A percentile compares a stretch with the other conserved stretches of the same genome.
Conservation (phyloP, 2,329 filamentous ascomycete species). For the Thielaviopsis populi region DNA sequence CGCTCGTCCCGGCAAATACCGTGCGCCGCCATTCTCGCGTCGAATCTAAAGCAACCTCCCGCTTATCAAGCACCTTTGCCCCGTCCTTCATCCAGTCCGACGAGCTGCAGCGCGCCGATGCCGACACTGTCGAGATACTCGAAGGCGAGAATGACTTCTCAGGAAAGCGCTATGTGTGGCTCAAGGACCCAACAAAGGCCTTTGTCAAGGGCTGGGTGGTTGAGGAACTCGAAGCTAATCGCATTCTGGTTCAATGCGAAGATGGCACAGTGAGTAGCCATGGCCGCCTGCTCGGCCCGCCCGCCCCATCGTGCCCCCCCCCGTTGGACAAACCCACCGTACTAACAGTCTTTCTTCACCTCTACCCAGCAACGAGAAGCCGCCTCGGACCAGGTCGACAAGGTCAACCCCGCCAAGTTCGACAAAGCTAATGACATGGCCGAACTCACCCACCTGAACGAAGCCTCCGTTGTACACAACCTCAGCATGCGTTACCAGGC, state of each 20-base stretch:
- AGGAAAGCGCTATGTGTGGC: conserved; percentile 95
- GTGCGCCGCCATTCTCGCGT: conserved; percentile 30
- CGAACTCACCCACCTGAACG: conserved; percentile 92
- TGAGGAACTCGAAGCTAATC: conserved; percentile 56
- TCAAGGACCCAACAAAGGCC: conserved; percentile 71
- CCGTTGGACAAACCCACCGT: neutral
- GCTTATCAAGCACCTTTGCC: conserved; percentile 71
- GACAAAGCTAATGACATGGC: conserved; percentile 99
- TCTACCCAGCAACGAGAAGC: conserved; percentile 62
- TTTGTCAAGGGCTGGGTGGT: conserved; percentile 90
- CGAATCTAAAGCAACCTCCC: conserved; percentile 50
- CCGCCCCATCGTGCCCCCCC: neutral
- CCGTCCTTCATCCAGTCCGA: conserved; percentile 91
- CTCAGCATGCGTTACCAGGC: conserved; percentile 88
- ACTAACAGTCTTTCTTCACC: conserved; percentile 18
- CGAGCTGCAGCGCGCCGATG: conserved; percentile 42
- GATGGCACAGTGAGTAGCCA: conserved; percentile 61
- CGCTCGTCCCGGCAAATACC: conserved; percentile 26
- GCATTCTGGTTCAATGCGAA: conserved; percentile 78
- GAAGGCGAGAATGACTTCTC: conserved; percentile 99
- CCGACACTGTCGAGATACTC: conserved; percentile 52
- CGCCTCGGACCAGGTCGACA: conserved; percentile 77
- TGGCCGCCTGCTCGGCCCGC: neutral
- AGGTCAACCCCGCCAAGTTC: conserved; percentile 98
- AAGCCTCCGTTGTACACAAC: conserved; percentile 95